Conservation (phyloP, 1,139 yeast genomes). For the Blastobotrys persicus region DNA sequence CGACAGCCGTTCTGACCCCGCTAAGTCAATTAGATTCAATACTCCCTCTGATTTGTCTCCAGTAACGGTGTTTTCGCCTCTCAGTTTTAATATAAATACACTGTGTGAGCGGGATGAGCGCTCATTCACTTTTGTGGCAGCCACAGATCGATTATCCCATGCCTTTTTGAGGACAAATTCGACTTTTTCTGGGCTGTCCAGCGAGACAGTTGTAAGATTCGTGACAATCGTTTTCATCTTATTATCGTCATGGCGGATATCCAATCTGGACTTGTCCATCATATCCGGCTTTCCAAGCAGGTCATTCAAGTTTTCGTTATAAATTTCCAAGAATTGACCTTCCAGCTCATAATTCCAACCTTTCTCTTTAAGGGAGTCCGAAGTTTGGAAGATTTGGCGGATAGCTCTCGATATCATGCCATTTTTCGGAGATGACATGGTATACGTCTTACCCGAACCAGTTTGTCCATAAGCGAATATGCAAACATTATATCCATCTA, state of each 20-base stretch:
- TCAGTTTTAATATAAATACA: constrained; percentile 63
- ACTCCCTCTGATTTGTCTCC: constrained; percentile 57
- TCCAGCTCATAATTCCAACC: constrained; percentile 67
- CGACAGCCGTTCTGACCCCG: constrained; percentile 85
- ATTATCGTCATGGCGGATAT: constrained; percentile 68
- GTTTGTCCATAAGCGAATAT: constrained; percentile 98
- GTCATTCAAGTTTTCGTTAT: constrained; percentile 79
- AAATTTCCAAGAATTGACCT: constrained; percentile 87
- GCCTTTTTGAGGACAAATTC: constrained; percentile 53
- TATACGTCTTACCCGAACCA: constrained; percentile 92
- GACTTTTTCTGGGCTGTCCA: constrained; percentile 53
- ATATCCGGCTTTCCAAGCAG: constrained; percentile 46
- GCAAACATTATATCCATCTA: constrained; percentile 90
- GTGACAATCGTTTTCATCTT: constrained; percentile 56
- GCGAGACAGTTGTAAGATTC: constrained; percentile 51
- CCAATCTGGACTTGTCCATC: constrained; percentile 47
- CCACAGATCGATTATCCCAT: constrained; percentile 59
- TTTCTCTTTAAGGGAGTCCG: constrained; percentile 46
- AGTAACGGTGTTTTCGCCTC: constrained; percentile 53
- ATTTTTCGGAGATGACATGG: constrained; percentile 68
- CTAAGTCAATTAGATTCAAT: constrained; percentile 74
- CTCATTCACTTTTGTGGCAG: constrained; percentile 77
- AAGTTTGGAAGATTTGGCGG: constrained; percentile 64
- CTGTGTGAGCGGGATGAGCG: constrained; percentile 74
- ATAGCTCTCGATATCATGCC: constrained; percentile 87